phyloP scores from a whole-genome alignment of 2,329 filamentous ascomycete genomes.

The Chaetomiaceae sp. region DNA sequence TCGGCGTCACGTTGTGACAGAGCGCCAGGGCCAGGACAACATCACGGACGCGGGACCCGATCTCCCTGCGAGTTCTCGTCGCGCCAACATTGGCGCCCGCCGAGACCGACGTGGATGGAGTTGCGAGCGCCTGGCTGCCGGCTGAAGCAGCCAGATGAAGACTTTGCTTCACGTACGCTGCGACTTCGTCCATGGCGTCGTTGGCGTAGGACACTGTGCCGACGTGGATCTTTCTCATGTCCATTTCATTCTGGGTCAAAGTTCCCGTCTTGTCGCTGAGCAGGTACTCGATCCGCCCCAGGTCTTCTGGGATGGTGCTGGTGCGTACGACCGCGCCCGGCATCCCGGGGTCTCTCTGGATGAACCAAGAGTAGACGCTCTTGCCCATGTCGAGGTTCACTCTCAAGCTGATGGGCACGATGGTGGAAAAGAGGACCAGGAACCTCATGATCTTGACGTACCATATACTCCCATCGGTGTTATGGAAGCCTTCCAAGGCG shows the following conservation, averaged over 20 bases:
- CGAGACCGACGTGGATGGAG: conserved; percentile 67
- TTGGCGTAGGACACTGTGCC: conserved; percentile 98
- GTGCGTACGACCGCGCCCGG: conserved; percentile 89
- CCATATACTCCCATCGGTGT: conserved; percentile 65
- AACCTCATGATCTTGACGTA: conserved; percentile 99
- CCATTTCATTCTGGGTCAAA: conserved; percentile 96
- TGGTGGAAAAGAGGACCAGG: conserved; percentile 96
- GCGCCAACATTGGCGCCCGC: conserved; percentile 57
- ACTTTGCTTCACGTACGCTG: conserved; percentile 77
- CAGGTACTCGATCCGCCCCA: conserved; percentile 92
- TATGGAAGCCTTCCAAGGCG: conserved; percentile 75
- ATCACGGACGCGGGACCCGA: conserved; percentile 87
- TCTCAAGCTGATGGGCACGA: conserved; percentile 92
- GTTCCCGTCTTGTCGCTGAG: conserved; percentile 98
- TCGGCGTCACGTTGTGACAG: conserved; percentile 96
- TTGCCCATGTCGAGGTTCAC: conserved; percentile 98
- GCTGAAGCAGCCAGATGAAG: conserved; percentile 56
- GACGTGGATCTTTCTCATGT: conserved; percentile 97
- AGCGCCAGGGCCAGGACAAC: conserved; percentile 87
- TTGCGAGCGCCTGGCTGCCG: conserved; percentile 55
- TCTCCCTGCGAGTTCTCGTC: conserved; percentile 85
- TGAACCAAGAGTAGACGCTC: conserved; percentile 92
- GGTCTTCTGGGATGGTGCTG: conserved; percentile 93
- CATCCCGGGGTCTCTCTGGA: conserved; percentile 85
- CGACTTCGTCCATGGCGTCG: conserved; percentile 97